Conservation (phyloP, 2,329 filamentous ascomycete genomes). For the Rhexocercosporidium sp. region DNA sequence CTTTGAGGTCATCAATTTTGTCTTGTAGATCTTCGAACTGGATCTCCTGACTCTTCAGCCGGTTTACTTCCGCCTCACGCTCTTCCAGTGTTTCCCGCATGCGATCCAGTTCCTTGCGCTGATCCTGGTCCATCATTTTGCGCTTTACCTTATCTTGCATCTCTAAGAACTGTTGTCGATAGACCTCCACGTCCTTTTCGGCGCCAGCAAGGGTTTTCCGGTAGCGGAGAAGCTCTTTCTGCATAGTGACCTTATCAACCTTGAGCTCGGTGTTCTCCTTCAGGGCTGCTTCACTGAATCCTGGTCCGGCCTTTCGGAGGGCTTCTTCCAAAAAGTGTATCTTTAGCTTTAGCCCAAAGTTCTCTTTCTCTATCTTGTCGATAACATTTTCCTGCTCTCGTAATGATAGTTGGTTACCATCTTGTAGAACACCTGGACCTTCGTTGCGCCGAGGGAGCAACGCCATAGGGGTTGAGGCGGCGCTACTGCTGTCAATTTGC, state of each 20-base stretch:
- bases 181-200: constrained; percentile 85
- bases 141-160: constrained; percentile 82
- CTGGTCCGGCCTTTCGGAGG: constrained; percentile 82
- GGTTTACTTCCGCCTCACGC: constrained; percentile 53
- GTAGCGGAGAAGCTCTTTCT: constrained; percentile 83
- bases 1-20: constrained; percentile 77
- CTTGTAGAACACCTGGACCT: constrained; percentile 72
- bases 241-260: constrained; percentile 88
- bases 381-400: constrained; percentile 96
- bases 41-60: constrained; percentile 62
- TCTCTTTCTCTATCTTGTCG: constrained; percentile 96
- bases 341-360: constrained; percentile 95
- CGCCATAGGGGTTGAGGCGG: constrained; percentile 81
- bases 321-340: constrained; percentile 96
- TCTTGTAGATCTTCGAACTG: constrained; percentile 72
- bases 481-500: constrained; percentile 78
- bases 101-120: constrained; percentile 64
- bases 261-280: constrained; percentile 97
- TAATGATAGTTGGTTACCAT: constrained; percentile 88
- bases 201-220: constrained; percentile 83
- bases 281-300: constrained; percentile 86
- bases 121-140: constrained; percentile 73
- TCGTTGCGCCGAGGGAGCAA: constrained; percentile 67
- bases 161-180: constrained; percentile 80
- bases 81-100: constrained; percentile 62